Evolutionary conservation across 176 grass and related monocot species (phyloP), one percentile per base, ranked within the genome.

Genomic region (Musa beccarii): DNA sequence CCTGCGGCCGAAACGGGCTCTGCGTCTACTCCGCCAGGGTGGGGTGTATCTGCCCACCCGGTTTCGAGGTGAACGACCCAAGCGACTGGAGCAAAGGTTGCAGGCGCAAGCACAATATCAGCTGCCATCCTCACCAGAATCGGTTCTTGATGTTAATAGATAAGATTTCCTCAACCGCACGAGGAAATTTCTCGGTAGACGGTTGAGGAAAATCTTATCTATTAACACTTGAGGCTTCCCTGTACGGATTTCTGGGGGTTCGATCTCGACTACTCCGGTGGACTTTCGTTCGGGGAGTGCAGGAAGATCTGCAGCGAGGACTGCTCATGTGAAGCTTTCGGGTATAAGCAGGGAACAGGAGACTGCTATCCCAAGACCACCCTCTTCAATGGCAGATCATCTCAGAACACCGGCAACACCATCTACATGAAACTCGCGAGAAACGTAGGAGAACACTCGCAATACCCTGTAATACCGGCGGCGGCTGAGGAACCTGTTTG

Each of bases 61-160:
- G 84, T 1, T 96, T 91, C 11, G 73, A 96, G 26, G 55, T 89
- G 64, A 52, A 54, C 23, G 81, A 91, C 13, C 59, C 81, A 24
- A 71, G 59, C 8, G 76, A 91, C 61, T 89, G 79, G 81, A 91
- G 81, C 49, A 87, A 83, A 81, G 86, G 92, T 0, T 91, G 92
- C 79, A 81, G 7, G 57, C 83, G 78, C 6, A 51, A 10, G 66
- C 75, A 82, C 59, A 80, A 80, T 28, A 49, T 84, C 3, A 82
- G 21, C 28, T 78, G 2, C 43, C 13, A 1, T 1, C 0, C 14
- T n/a, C 74, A 52, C 25, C 19, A 85, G n/a, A 62, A 79, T 0
- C 62, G 71, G 16, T 85, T 91, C 53, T 49, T n/a, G n/a, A n/a
- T n/a, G n/a, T n/a, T n/a, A n/a, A n/a, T n/a, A n/a, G n/a, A n/a